phyloP scores from a whole-genome alignment of 2,329 filamentous ascomycete genomes.

The Colletotrichum lupini region DNA sequence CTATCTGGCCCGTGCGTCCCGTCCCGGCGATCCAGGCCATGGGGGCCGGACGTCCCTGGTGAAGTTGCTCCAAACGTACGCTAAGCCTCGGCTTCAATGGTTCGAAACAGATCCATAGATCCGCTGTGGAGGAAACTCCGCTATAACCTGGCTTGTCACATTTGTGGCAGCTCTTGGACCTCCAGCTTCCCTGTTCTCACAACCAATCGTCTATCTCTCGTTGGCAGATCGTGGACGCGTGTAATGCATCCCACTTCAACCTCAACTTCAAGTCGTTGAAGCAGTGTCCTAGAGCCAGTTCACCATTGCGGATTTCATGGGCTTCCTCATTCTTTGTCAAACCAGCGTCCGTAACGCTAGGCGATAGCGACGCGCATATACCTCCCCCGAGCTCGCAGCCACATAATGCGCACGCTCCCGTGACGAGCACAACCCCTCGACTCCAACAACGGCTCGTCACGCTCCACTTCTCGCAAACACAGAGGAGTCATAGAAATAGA shows the following conservation, averaged over 20 bases:
- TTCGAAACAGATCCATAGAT: constrained; percentile 10
- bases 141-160: constrained; percentile 1
- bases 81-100: not conserved
- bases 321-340: not conserved
- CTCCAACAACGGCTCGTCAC: not conserved
- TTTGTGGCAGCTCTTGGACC: constrained; percentile 1
- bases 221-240: not conserved
- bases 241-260: not conserved
- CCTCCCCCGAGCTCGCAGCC: not conserved
- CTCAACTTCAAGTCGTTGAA: not conserved
- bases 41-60: not conserved
- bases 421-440: not conserved
- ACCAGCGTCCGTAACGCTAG: not conserved
- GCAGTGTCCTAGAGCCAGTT: not conserved
- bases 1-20: constrained; percentile 9
- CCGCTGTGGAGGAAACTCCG: constrained; percentile 20
- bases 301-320: not conserved
- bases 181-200: not conserved
- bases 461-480: not conserved
- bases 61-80: not conserved
- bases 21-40: not conserved
- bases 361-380: not conserved
- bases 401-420: constrained; percentile 10
- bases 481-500: constrained; percentile 5
- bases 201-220: not conserved